A percentile compares a stretch with the other conserved stretches of the same genome.
phyloP scores from a whole-genome alignment of 345 rosid species.

The Citrus maxima region DNA sequence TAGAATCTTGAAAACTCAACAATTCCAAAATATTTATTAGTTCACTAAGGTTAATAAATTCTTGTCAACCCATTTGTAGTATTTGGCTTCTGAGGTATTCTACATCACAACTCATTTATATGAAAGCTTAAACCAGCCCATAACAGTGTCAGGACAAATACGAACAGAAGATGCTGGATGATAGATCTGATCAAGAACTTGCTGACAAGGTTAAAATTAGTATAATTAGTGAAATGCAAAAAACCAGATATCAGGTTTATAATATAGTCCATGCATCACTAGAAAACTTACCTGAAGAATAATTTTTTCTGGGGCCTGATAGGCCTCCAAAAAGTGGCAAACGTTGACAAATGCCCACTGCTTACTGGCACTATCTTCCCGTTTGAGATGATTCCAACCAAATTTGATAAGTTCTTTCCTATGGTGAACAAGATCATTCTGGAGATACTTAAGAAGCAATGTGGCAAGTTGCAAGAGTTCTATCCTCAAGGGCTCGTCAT shows the following conservation, averaged over 20 bases:
- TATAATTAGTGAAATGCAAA: background rate
- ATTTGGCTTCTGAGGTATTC: background rate
- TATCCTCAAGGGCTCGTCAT: constrained; percentile 94
- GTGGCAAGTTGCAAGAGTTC: constrained; percentile 98
- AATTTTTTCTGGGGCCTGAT: constrained; percentile 98
- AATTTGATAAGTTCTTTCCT: constrained; percentile 97
- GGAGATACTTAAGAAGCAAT: constrained; percentile 93
- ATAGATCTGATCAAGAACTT: background rate
- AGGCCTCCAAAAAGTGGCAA: constrained; percentile 98
- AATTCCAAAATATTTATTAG: background rate
- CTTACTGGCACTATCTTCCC: constrained; percentile 99
- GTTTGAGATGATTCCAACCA: constrained; percentile 99
- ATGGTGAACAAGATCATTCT: constrained; percentile 91
- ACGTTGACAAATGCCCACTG: constrained; percentile 99
- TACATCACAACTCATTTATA: background rate
- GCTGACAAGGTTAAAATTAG: background rate
- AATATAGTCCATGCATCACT: background rate
- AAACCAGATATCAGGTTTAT: background rate
- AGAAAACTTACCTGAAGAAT: constrained; percentile 77
- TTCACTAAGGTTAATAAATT: background rate
- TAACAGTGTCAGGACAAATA: background rate
- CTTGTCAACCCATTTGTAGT: background rate
- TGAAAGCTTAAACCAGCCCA: background rate
- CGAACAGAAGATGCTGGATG: background rate
- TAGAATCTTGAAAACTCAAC: background rate